Evolutionary conservation across 2,329 filamentous ascomycete genomes (phyloP).

Genomic region (Trichoderma pleuroti): DNA sequence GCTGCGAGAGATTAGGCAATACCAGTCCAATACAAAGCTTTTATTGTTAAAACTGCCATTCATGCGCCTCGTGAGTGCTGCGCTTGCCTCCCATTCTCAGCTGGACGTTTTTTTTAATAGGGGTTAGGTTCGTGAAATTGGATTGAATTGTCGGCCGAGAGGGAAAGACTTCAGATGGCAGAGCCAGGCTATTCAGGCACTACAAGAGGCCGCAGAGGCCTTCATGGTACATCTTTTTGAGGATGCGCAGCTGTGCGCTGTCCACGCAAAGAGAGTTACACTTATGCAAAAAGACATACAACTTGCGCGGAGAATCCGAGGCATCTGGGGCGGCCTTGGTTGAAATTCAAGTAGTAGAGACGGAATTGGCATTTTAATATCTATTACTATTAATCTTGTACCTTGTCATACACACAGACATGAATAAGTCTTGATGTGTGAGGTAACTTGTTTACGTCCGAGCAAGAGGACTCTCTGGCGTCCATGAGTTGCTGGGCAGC

Average conservation of each 20-base stretch:
- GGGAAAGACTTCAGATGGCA: conserved; percentile 85
- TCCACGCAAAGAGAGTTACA: conserved; percentile 93
- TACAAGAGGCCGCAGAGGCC: conserved; percentile 94
- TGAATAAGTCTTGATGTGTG: background rate
- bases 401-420: background rate
- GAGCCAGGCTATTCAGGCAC: conserved; percentile 85
- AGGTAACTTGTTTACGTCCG: background rate
- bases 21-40: conserved; percentile 86
- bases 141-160: conserved; percentile 57
- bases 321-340: conserved; percentile 68
- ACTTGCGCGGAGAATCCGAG: conserved; percentile 75
- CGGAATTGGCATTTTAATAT: conserved; percentile 21
- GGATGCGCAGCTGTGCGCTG: conserved; percentile 77
- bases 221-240: conserved; percentile 97
- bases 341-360: conserved; percentile 1
- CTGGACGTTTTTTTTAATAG: background rate
- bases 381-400: conserved; percentile 10
- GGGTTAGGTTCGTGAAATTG: conserved; percentile 59
- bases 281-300: conserved; percentile 99
- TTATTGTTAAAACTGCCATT: conserved; percentile 79
- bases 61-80: conserved; percentile 56
- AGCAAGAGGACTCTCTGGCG: background rate
- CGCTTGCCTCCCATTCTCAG: background rate
- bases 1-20: conserved; percentile 84
- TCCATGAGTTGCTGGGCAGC: background rate